Evolutionary conservation across 2,329 filamentous ascomycete species (phyloP).

Genomic region (Ophidiomyces ophidiicola): DNA sequence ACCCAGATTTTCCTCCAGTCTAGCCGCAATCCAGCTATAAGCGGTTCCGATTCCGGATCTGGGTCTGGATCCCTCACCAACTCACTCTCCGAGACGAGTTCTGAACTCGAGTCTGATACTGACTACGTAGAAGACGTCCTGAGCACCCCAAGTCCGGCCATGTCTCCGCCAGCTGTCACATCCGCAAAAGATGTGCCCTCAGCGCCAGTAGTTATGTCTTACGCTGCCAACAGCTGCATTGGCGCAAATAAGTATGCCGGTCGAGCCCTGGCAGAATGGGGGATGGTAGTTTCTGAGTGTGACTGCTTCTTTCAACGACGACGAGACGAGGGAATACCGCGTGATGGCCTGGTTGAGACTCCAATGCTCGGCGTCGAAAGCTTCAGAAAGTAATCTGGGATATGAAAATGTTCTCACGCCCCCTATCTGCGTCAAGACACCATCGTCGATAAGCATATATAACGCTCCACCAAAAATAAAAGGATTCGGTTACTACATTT

Average conservation of each 20-base stretch:
- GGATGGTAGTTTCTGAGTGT: slow-evolving; percentile 48
- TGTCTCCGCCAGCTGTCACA: slow-evolving; percentile 7
- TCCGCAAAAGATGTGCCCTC: slow-evolving; percentile 21
- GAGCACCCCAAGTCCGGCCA: slow-evolving; percentile 6
- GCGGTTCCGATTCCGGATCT: slow-evolving; percentile 12
- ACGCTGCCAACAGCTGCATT: not conserved
- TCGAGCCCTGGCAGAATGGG: slow-evolving; percentile 53
- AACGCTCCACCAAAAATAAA: too few species aligned
- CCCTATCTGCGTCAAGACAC: not conserved
- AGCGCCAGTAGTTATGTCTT: slow-evolving; percentile 9
- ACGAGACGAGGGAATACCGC: slow-evolving; percentile 49
- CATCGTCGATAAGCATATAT: too few species aligned
- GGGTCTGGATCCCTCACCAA: slow-evolving; percentile 14
- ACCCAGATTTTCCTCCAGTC: slow-evolving; percentile 43
- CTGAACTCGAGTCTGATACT: slow-evolving; percentile 15
- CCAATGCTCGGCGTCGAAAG: slow-evolving; percentile 50
- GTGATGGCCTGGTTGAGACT: slow-evolving; percentile 47
- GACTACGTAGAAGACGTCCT: slow-evolving; percentile 14
- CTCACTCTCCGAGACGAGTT: slow-evolving; percentile 15
- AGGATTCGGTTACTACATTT: too few species aligned
- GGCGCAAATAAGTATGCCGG: slow-evolving; percentile 47
- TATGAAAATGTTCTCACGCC: too few species aligned
- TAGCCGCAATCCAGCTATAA: slow-evolving; percentile 13
- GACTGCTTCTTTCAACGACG: slow-evolving; percentile 52
- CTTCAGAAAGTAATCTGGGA: slow-evolving; percentile 38